Percentiles rank a stretch among this genome's conserved stretches.
phyloP scores from a whole-genome alignment of 2,329 filamentous ascomycete genomes.

The Paecilomyces sp. region DNA sequence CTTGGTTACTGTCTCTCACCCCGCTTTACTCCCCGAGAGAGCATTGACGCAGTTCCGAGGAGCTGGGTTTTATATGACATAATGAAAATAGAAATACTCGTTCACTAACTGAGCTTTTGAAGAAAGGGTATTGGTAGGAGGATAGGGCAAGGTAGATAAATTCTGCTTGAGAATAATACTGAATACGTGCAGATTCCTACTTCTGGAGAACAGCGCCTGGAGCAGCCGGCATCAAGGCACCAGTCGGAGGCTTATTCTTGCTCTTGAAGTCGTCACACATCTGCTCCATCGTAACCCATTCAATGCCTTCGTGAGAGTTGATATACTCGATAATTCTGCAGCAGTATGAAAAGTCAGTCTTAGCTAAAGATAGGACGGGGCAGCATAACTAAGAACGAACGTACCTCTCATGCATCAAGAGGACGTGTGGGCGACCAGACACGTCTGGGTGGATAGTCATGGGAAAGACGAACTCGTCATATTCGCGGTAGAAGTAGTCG shows the following conservation, averaged over 20 bases:
- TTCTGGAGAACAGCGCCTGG: constrained; percentile 3
- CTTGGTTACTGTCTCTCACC: background rate
- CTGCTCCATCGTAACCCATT: constrained; percentile 53
- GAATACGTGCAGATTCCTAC: background rate
- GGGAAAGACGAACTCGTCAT: constrained; percentile 70
- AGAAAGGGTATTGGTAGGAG: no score
- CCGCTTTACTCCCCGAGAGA: background rate
- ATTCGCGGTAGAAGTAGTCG: constrained; percentile 66
- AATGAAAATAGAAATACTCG: background rate
- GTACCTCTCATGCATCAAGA: constrained; percentile 66
- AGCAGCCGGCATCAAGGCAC: constrained; percentile 36
- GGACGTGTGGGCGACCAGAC: constrained; percentile 61
- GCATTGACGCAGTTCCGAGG: background rate
- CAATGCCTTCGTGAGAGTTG: constrained; percentile 49
- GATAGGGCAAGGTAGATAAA: background rate
- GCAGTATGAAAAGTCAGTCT: constrained; percentile 3
- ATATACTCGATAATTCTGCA: constrained; percentile 59
- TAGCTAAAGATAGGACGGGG: background rate
- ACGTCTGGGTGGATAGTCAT: constrained; percentile 73
- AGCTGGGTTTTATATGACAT: background rate
- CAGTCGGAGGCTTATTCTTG: constrained; percentile 51
- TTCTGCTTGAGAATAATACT: no score
- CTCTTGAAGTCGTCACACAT: constrained; percentile 68
- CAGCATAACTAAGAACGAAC: constrained; percentile 5
- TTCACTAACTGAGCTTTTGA: no score